Evolutionary conservation across 1,139 yeast genomes (phyloP).

Genomic region (Pneumocystis sp.): DNA sequence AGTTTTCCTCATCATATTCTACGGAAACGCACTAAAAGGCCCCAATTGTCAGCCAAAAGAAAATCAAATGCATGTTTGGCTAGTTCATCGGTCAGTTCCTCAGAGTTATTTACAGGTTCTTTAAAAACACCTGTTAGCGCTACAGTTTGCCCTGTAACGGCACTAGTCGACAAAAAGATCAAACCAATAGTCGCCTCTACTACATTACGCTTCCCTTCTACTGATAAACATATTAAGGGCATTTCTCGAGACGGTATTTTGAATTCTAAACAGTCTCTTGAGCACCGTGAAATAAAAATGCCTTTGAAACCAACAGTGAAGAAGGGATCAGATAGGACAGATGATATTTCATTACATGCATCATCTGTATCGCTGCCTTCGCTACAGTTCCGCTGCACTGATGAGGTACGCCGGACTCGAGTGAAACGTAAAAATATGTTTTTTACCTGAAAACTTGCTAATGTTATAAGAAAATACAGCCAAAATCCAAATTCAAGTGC

Average conservation of each 20-base stretch:
- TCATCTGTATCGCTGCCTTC: background rate
- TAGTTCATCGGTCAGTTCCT: background rate
- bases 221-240: background rate
- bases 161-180: background rate
- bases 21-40: background rate
- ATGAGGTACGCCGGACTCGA: background rate
- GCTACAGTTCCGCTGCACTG: background rate
- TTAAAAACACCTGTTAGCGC: background rate
- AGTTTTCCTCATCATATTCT: background rate
- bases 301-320: background rate
- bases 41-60: background rate
- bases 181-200: background rate
- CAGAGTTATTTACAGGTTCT: background rate
- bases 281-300: background rate
- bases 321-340: background rate
- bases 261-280: background rate
- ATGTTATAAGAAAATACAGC: background rate
- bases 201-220: background rate
- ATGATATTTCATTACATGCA: background rate
- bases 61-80: background rate
- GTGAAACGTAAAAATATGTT: background rate
- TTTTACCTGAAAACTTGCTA: background rate
- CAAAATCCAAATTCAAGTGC: background rate
- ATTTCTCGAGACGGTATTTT: background rate
- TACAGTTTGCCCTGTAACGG: background rate